Evolutionary conservation across 75 land plant genomes (phyloP), one percentile per base, ranked within the genome.

Genomic region (Isoetes taiwanensis): DNA sequence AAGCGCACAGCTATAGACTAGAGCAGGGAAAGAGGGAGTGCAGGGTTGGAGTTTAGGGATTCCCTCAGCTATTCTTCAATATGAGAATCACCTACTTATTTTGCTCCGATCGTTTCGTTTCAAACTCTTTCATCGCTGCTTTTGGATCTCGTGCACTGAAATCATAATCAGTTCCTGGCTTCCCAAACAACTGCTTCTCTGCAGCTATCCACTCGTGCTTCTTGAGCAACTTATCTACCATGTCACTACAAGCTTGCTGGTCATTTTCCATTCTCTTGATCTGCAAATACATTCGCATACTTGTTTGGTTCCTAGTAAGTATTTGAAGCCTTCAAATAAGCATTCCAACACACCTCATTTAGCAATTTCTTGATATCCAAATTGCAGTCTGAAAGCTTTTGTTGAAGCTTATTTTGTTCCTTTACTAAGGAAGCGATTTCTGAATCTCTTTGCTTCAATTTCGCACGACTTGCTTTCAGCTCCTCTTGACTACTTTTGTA

Each of bases 161-260:
- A 72, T 94, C 86, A 78, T 89, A 94, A 54, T 89, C 99, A 33
- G 91, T 85, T 11, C 99, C 99, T 54, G 39, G 78, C 69, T 76
- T 89, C 37, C 96, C 96, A 76, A 94, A 94, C 26, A 84, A 50
- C 40, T 89, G 96, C 65, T 75, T 94, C 65, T 85, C 86, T 41
- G 90, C 61, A 54, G 77, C 73, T 68, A 94, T 94, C 99, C 99
- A 94, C 11, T 80, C 63, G 68, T 94, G 77, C 70, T 80, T 84
- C 75, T 85, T 83, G 28, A 79, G 65, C 56, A 94, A 39, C 39
- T 78, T 80, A 11, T 89, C 90, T 30, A 94, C 84, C 32, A 53
- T 79, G 27, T 19, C 38, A 16, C 82, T 72, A 61, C 99, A 85
- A 35, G 80, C 86, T 32, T 76, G 78, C 58, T 82, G 81, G 26